Percentiles rank a stretch among this genome's conserved stretches.
phyloP scores from a whole-genome alignment of 2,329 filamentous ascomycete species.

The Colletotrichum viniferum region DNA sequence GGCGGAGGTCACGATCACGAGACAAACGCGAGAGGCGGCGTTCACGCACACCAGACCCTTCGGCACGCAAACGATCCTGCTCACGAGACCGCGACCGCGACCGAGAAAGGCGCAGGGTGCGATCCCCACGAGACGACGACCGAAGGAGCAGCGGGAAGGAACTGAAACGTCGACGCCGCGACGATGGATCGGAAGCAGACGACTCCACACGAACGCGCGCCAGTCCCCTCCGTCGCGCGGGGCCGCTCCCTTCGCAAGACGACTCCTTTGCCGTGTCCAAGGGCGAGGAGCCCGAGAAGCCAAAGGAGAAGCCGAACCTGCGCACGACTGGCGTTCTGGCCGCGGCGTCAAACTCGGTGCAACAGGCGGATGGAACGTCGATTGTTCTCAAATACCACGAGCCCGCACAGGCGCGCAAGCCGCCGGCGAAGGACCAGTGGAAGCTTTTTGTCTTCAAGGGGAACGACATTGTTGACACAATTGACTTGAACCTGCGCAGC shows the following conservation, averaged over 20 bases:
- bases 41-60: conserved; percentile 13
- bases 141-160: conserved; percentile 14
- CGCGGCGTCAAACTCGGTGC: conserved; percentile 80
- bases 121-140: conserved; percentile 27
- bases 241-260: conserved; percentile 64
- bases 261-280: conserved; percentile 62
- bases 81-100: conserved; percentile 26
- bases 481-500: conserved; percentile 76
- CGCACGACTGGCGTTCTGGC: conserved; percentile 80
- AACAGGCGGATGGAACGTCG: conserved; percentile 73
- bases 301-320: conserved; percentile 90
- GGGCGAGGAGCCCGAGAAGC: conserved; percentile 55
- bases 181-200: conserved; percentile 29
- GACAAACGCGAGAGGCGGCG: conserved; percentile 11
- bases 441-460: conserved; percentile 93
- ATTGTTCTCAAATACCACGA: conserved; percentile 96
- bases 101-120: conserved; percentile 28
- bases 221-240: conserved; percentile 34
- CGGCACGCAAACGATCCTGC: conserved; percentile 2
- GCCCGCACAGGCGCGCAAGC: conserved; percentile 89
- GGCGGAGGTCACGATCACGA: conserved; percentile 1
- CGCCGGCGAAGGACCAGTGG: conserved; percentile 79
- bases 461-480: conserved; percentile 77
- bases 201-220: conserved; percentile 30
- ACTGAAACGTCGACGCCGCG: neutral